Evolutionary conservation across 495 filamentous ascomycete genomes (phyloP).

Genomic region (Neurospora pannonica): DNA sequence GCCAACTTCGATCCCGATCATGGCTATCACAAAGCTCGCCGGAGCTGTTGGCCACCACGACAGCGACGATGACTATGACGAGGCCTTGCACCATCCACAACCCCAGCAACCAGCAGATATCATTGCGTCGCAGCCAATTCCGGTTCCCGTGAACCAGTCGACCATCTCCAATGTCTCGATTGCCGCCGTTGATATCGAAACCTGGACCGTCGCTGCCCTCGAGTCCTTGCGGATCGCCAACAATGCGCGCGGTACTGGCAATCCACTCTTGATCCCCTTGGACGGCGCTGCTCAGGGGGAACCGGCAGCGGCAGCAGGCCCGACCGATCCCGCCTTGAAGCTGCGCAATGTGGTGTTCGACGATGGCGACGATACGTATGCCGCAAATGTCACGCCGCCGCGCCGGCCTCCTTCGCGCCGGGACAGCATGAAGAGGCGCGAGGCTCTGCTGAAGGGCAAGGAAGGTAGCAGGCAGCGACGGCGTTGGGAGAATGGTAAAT

Average conservation of each 20-base stretch:
- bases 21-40: conserved; percentile 4
- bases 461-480: conserved; percentile 82
- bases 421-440: conserved; percentile 45
- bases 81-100: conserved; percentile 3
- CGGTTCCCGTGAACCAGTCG: conserved; percentile 14
- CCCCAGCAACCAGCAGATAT: background rate
- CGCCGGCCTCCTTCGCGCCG: conserved; percentile 28
- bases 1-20: background rate
- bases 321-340: conserved; percentile 8
- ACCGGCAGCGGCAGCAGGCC: background rate
- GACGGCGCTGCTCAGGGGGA: conserved; percentile 16
- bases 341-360: conserved; percentile 11
- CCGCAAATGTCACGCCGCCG: conserved; percentile 19
- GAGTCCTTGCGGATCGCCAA: conserved; percentile 40
- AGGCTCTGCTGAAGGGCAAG: conserved; percentile 79
- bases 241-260: conserved; percentile 31
- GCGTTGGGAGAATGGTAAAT: conserved; percentile 88
- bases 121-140: background rate
- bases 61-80: conserved; percentile 7
- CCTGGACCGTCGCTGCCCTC: conserved; percentile 41
- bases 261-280: conserved; percentile 39
- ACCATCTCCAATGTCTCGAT: conserved; percentile 23
- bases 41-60: conserved; percentile 5
- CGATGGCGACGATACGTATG: conserved; percentile 1
- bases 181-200: conserved; percentile 33